Base-by-base conservation (phyloP, 2,329 filamentous ascomycete species). In the Sarocladium oryzae region DNA sequence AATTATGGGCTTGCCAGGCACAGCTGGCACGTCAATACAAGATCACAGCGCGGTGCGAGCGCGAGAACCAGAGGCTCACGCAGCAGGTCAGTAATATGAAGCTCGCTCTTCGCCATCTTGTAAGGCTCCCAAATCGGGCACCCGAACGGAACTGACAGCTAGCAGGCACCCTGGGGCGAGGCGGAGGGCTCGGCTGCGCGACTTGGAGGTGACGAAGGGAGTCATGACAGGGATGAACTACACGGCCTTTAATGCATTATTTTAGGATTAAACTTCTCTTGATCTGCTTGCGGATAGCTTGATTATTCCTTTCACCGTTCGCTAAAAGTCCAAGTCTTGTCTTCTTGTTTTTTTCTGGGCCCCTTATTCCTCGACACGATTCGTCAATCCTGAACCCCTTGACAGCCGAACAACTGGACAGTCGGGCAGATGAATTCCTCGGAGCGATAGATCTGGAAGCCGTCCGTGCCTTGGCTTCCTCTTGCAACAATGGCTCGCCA, bases 401-500 rank as follows among this genome's bases (percentile, higher is more conserved):
- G 24, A 51, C 52, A 33, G 23, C 50, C 18, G 45, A 52, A 11
- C 49, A 55, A 43, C 36, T 52, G 9, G 43, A 52, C n/a, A 37
- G 30, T 26, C 43, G 20, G 20, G 49, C 37, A 26, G 21, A 48
- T 6, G 36, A 53, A 36, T 56, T 56, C 48, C 40, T 56, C 28
- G 20, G 43, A 18, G 55, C 51, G 13, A 43, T 57, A 24, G 35
- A 53, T 41, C 21, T 53, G 43, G 52, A 53, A 32, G 55, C 50
- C 18, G 40, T 57, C 51, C 41, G 52, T 33, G 33, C 21, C 18
- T 49, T 57, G 24, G 54, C 52, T n/a, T 56, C 55, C 45, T 51
- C 36, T 37, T 36, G 54, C 40, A 52, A 50, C 38, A 28, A 49
- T 9, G 23, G 21, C 16, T 51, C 38, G 40, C 32, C 43, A n/a